Evolutionary conservation across 495 filamentous ascomycete genomes (phyloP), one percentile per base, ranked within the genome.

Genomic region (Endocarpon pusillum): DNA sequence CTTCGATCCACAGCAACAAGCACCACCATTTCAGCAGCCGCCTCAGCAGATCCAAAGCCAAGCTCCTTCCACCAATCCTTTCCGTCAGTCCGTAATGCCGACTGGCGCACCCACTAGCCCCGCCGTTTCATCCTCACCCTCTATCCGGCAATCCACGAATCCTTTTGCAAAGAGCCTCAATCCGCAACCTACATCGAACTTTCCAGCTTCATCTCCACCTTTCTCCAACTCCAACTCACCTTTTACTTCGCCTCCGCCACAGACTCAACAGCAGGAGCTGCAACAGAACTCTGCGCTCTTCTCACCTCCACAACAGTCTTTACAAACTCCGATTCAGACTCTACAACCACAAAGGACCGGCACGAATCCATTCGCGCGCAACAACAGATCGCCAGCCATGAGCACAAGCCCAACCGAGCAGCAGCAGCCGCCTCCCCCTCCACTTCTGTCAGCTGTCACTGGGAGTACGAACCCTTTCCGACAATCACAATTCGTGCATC

Each of bases 391-490:
- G n/a, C n/a, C n/a, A n/a, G n/a, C 50, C 57, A 3, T 49, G 57
- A 24, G 53, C 59, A 11, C 57, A 52, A 14, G 45, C 44, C 6
- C 53, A 55, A 18, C 55, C 51, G 32, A 47, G 3, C 34, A 59
- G n/a, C 55, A 61, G 21, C 46, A 57, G 21, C 44, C 55, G 5
- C 39, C 51, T 3, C 47, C 59, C 12, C 52, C 65, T 6, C 58
- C 67, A 14, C 50, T 84, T 6, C 72, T 71, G 38, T 57, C 81
- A 3, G 68, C 77, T 38, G 70, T 74, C 3, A 93, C 89, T 1
- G 87, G 85, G 5, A 85, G 74, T 45, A 96, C 87, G 11, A 96
- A 96, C 51, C 87, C 87, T 1, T 94, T 96, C 69, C 69, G 87
- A 6, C 83, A 93, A 51, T 78, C 75, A 33, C 68, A 73, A 0